These are phyloP conservation scores for Sutorius eximius DNA, from an alignment of 1,284 basidiomycete species.

Conservation along the genomic window DNA sequence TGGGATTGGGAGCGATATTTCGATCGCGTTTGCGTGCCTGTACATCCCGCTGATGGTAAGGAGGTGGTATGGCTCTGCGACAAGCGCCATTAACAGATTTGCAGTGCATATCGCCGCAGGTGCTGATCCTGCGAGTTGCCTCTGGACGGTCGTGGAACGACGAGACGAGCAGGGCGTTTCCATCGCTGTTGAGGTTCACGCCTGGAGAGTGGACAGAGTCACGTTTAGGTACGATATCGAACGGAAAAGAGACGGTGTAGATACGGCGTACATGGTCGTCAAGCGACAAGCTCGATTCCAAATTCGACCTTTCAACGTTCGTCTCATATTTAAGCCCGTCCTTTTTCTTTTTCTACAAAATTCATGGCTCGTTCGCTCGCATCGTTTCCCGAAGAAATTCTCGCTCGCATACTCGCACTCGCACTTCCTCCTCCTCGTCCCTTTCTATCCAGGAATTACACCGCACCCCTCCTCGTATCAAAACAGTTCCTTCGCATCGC, in stretches of 20 bases:
- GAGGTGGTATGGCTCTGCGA: neutral
- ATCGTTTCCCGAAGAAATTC: conserved; percentile 56
- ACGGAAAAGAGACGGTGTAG: neutral
- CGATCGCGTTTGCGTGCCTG: conserved; percentile 20
- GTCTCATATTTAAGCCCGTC: no score
- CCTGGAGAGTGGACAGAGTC: neutral
- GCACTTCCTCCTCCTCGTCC: conserved; percentile 36
- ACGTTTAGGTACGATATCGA: neutral
- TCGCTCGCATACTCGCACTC: conserved; percentile 50
- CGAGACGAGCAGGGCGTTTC: neutral
- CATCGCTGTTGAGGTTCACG: conserved; percentile 19
- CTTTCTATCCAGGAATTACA: conserved; percentile 21
- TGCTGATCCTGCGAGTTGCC: conserved; percentile 29
- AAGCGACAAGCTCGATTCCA: conserved; percentile 15
- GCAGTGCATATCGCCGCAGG: conserved; percentile 31
- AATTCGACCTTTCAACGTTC: conserved; percentile 10
- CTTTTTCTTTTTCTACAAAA: neutral
- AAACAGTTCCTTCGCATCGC: conserved; percentile 51
- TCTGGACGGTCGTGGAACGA: conserved; percentile 20
- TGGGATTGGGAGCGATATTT: conserved; percentile 14
- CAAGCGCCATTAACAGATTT: neutral
- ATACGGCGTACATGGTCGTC: conserved; percentile 1
- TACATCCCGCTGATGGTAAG: conserved; percentile 28
- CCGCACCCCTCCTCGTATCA: conserved; percentile 48
- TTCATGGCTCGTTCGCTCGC: conserved; percentile 28